phyloP scores from a whole-genome alignment of 768 basidiomycete species.

The Kwoniella heveanensis region DNA sequence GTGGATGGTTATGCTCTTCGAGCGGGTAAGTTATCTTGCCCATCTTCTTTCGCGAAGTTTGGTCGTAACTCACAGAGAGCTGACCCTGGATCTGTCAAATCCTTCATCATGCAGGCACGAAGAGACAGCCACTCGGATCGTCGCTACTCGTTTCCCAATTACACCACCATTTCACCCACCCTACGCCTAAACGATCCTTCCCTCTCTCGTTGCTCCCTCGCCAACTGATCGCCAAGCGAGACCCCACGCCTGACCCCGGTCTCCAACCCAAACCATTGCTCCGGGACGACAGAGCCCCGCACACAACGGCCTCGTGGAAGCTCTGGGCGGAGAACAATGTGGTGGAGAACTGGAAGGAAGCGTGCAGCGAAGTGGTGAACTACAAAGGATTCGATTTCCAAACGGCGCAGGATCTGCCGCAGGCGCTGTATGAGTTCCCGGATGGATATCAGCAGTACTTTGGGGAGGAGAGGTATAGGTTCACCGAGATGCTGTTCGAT shows the following conservation, averaged over 20 bases:
- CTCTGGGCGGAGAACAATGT: slow-evolving; percentile 77
- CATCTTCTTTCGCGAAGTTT: neutral
- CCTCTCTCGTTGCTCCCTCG: slow-evolving; percentile 76
- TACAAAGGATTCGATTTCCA: slow-evolving; percentile 42
- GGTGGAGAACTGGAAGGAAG: slow-evolving; percentile 92
- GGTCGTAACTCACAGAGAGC: neutral
- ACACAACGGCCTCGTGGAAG: slow-evolving; percentile 80
- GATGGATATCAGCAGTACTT: slow-evolving; percentile 86
- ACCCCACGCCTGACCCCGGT: slow-evolving; percentile 69
- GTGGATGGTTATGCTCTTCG: slow-evolving; percentile 96
- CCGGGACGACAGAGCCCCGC: slow-evolving; percentile 71
- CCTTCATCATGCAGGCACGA: slow-evolving; percentile 64
- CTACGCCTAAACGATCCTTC: slow-evolving; percentile 58
- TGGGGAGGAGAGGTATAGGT: slow-evolving; percentile 74
- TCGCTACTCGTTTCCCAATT: slow-evolving; percentile 73
- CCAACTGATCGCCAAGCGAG: slow-evolving; percentile 76
- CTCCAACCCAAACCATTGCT: slow-evolving; percentile 66
- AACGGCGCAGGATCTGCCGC: slow-evolving; percentile 37
- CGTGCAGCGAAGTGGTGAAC: slow-evolving; percentile 71
- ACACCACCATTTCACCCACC: slow-evolving; percentile 64
- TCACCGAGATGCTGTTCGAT: slow-evolving; percentile 87
- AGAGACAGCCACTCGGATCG: slow-evolving; percentile 58
- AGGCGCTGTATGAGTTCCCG: slow-evolving; percentile 79
- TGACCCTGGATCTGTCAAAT: too few relatives aligned
- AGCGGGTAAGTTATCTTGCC: slow-evolving; percentile 66